These are phyloP conservation scores for Poterioochromonas sp. DNA, from an alignment of 352 stramenopile genomes.

Conservation along the genomic window DNA sequence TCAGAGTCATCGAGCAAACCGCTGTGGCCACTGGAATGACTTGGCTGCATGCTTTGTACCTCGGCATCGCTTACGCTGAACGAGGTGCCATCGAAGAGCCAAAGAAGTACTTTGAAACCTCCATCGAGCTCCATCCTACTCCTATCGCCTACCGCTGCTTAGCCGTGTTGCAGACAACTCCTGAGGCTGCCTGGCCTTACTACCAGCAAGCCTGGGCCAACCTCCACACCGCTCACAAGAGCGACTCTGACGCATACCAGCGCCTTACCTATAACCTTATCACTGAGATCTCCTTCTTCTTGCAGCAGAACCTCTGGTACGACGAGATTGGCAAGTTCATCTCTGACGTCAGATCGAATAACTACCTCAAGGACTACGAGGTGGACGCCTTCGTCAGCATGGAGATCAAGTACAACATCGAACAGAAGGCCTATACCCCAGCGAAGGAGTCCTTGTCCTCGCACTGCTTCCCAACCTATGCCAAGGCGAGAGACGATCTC, in stretches of 20 bases:
- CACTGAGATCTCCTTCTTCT: conserved; percentile 36
- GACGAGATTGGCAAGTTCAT: conserved; percentile 29
- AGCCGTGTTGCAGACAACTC: conserved; percentile 28
- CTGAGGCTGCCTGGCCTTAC: conserved; percentile 30
- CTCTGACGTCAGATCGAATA: not conserved
- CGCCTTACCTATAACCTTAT: conserved; percentile 32
- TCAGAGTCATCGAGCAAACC: conserved; percentile 28
- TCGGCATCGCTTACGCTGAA: conserved; percentile 32
- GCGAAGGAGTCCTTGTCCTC: conserved; percentile 5
- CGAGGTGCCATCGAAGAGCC: conserved; percentile 30
- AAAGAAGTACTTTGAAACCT: conserved; percentile 6
- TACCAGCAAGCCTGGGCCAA: conserved; percentile 33
- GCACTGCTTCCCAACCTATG: conserved; percentile 39
- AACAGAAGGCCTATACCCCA: not conserved
- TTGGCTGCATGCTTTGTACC: conserved; percentile 35
- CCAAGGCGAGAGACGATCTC: conserved; percentile 28
- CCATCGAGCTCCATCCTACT: conserved; percentile 27
- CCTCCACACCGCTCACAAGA: not conserved
- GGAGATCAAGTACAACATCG: conserved; percentile 10
- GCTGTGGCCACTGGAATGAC: conserved; percentile 28
- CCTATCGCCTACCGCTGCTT: conserved; percentile 26
- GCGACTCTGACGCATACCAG: conserved; percentile 1
- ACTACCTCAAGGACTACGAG: not conserved
- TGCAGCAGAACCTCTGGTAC: conserved; percentile 33
- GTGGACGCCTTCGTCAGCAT: conserved; percentile 34